Evolutionary conservation across 1,284 basidiomycete genomes (phyloP).

Genomic region (Leucoagaricus sp.): DNA sequence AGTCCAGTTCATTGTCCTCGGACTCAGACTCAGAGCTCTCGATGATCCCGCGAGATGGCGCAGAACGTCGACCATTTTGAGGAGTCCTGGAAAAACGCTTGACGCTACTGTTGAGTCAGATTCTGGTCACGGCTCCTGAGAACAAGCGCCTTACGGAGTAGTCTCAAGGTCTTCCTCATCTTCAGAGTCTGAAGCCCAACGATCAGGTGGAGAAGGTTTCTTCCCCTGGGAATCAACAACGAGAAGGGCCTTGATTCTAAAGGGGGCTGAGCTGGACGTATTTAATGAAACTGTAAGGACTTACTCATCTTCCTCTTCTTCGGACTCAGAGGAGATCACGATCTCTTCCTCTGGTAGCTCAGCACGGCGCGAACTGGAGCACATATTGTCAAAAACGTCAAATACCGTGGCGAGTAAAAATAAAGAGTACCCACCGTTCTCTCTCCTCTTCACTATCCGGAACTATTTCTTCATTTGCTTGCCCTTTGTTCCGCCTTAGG

Average conservation of each 20-base stretch:
- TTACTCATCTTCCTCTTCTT: slow-evolving; percentile 28
- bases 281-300: background rate
- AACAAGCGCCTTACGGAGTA: slow-evolving; percentile 13
- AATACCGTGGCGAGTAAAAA: too few species aligned
- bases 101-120: too few species aligned
- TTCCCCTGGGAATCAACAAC: background rate
- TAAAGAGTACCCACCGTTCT: slow-evolving; percentile 13
- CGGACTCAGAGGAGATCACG: slow-evolving; percentile 57
- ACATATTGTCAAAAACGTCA: too few species aligned
- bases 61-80: slow-evolving; percentile 13
- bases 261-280: background rate
- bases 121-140: too few species aligned
- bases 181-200: background rate
- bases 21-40: slow-evolving; percentile 40
- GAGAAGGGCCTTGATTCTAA: background rate
- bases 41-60: slow-evolving; percentile 31
- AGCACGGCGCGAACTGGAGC: background rate
- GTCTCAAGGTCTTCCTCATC: background rate
- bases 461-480: slow-evolving; percentile 29
- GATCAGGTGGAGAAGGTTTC: background rate
- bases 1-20: slow-evolving; percentile 22
- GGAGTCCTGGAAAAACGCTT: background rate
- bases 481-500: background rate
- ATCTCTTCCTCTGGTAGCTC: slow-evolving; percentile 39
- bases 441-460: slow-evolving; percentile 45